phyloP scores from a whole-genome alignment of 306 rosid genomes.

The Carpinus fangiana region DNA sequence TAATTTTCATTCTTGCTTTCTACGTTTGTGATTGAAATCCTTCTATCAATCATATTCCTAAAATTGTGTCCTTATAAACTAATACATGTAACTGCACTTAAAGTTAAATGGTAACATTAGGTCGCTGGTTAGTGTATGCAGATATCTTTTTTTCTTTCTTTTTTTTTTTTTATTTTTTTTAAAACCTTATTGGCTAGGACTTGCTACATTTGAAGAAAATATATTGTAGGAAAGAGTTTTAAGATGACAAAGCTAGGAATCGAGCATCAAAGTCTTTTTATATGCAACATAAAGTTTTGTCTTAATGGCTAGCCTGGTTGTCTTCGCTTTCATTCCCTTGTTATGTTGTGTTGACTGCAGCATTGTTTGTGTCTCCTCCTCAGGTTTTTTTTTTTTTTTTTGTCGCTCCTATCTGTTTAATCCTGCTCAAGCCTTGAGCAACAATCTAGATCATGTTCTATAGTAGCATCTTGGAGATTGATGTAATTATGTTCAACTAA shows the following conservation, averaged over 20 bases:
- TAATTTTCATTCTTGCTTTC: neutral
- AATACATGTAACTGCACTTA: neutral
- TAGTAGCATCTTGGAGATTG: neutral
- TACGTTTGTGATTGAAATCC: neutral
- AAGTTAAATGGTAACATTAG: neutral
- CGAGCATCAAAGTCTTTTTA: slow-evolving; percentile 10
- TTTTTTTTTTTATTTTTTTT: neutral
- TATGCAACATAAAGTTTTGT: slow-evolving; percentile 12
- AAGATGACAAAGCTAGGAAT: neutral
- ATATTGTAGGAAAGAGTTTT: neutral
- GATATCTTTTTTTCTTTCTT: neutral
- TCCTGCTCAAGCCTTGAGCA: neutral
- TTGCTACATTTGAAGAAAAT: slow-evolving; percentile 6
- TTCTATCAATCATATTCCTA: neutral
- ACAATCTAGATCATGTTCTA: neutral
- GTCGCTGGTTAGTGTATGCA: neutral
- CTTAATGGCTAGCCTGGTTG: slow-evolving; percentile 3
- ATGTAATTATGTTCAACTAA: neutral
- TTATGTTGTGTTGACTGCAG: slow-evolving; percentile 4
- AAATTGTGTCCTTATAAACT: neutral
- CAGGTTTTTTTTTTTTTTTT: neutral
- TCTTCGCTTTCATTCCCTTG: neutral
- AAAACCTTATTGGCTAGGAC: slow-evolving; percentile 1
- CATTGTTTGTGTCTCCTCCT: slow-evolving; percentile 2
- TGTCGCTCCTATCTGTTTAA: neutral